A percentile compares a stretch with the other conserved stretches of the same genome.
Evolutionary conservation across 768 basidiomycete genomes (phyloP).

Genomic region (Lyophyllum shimeji): DNA sequence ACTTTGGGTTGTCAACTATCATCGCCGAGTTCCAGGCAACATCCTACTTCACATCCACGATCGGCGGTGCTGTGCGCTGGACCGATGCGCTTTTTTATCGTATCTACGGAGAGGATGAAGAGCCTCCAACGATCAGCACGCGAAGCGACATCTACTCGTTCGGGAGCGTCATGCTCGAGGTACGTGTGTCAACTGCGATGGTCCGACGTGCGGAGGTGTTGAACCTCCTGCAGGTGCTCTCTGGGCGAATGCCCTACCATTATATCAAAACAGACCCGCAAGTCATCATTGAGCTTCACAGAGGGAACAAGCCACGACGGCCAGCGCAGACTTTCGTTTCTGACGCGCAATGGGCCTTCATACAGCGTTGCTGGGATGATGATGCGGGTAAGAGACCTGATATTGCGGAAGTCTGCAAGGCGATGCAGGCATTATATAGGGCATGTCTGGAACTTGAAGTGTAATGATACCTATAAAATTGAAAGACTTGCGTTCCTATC

Average conservation of each 20-base stretch:
- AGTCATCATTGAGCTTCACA: conserved; percentile 41
- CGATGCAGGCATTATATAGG: not conserved
- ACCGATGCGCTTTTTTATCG: conserved; percentile 42
- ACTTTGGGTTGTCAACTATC: conserved; percentile 47
- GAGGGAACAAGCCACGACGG: conserved; percentile 38
- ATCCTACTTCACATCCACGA: conserved; percentile 31
- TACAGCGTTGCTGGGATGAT: conserved; percentile 39
- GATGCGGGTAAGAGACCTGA: conserved; percentile 15
- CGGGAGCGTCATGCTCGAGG: conserved; percentile 46
- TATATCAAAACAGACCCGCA: conserved; percentile 37
- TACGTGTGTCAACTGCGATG: conserved; percentile 6
- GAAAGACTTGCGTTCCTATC: too few relatives aligned
- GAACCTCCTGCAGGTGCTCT: conserved; percentile 28
- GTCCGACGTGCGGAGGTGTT: not conserved
- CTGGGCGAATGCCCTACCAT: conserved; percentile 41
- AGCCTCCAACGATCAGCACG: conserved; percentile 22
- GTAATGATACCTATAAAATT: too few relatives aligned
- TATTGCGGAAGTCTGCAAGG: not conserved
- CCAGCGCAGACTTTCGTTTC: conserved; percentile 36
- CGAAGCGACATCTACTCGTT: conserved; percentile 47
- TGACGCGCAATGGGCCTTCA: conserved; percentile 40
- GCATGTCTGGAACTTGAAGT: not conserved
- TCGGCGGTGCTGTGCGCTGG: conserved; percentile 49
- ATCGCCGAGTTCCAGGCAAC: conserved; percentile 30
- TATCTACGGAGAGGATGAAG: conserved; percentile 25